Evolutionary conservation across 2,329 filamentous ascomycete species (phyloP), one percentile per base, ranked within the genome.

Genomic region (Scleromitrula shiraiana): DNA sequence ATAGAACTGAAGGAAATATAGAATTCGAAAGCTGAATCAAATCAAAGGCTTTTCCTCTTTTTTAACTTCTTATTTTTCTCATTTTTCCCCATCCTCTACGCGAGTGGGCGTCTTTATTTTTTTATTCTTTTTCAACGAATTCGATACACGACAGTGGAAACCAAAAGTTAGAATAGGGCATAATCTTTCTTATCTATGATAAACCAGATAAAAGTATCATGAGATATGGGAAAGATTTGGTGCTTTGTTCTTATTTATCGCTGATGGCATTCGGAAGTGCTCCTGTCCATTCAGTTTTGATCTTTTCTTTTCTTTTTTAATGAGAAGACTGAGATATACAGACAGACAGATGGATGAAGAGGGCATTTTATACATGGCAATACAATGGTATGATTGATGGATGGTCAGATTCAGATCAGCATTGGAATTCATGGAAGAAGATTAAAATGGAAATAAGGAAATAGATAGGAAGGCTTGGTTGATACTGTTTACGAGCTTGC

Each of bases 241-340:
- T 49, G 46, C 46, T 49, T n/a, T 49, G 46, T 53, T 46, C 49
- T 53, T 56, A 53, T 51, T 54, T 50, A 56, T 32, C 56, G 60
- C 60, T 59, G 59, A 62, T 64, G 62, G 62, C 59, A 63, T 57
- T 63, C 54, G 62, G 62, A 64, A 64, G 62, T 64, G 62, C 62
- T 64, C 62, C 61, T 60, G 61, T 59, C 61, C 62, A 64, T 63
- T 56, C 54, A 58, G 52, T 55, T 55, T 54, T n/a, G n/a, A n/a
- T n/a, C n/a, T n/a, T n/a, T n/a, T n/a, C n/a, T n/a, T n/a, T n/a
- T n/a, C n/a, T n/a, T n/a, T n/a, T n/a, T n/a, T n/a, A n/a, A n/a
- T n/a, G n/a, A n/a, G n/a, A 56, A 55, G 53, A 42, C 45, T 41
- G 37, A 42, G n/a, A n/a, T n/a, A n/a, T n/a, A n/a, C n/a, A n/a